Conservation (phyloP, 2,329 filamentous ascomycete species). For the Scopulariopsis brevicaulis region DNA sequence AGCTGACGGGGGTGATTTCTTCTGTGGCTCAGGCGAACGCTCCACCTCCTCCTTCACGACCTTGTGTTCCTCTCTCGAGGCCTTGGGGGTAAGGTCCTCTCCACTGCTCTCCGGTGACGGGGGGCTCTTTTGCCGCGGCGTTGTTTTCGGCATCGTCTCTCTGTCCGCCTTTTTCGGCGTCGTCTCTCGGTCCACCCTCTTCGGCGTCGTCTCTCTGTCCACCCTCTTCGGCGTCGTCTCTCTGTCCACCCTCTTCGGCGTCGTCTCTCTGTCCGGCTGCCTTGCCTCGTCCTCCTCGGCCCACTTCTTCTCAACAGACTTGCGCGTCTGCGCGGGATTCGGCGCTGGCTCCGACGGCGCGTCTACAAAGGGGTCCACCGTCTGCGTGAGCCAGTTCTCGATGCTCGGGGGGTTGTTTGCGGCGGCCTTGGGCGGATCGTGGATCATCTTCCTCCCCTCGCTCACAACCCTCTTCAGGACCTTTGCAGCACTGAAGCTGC, state of each 20-base stretch:
- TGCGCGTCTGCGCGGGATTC: conserved; percentile 14
- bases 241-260: background rate
- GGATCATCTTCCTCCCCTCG: conserved; percentile 53
- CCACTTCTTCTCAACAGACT: conserved; percentile 20
- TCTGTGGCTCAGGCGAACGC: conserved; percentile 4
- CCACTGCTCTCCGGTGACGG: background rate
- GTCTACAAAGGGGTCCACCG: conserved; percentile 52
- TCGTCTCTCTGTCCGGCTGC: background rate
- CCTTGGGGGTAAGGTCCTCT: conserved; percentile 3
- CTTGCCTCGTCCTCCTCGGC: conserved; percentile 7
- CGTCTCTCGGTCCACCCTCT: conserved; percentile 5
- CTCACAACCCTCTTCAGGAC: conserved; percentile 54
- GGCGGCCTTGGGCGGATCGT: conserved; percentile 39
- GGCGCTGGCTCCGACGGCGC: background rate
- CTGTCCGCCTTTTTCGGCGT: background rate
- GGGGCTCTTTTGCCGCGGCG: background rate
- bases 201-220: conserved; percentile 1
- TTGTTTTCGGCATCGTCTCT: background rate
- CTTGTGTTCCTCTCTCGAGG: conserved; percentile 12
- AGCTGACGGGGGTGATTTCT: conserved; percentile 20
- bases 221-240: background rate
- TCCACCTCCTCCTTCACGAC: conserved; percentile 9
- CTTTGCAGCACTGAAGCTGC: conserved; percentile 49
- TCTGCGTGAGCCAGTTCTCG: conserved; percentile 53
- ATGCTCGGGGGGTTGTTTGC: conserved; percentile 50